A percentile compares a stretch with the other conserved stretches of the same genome.
Evolutionary conservation across 1,284 basidiomycete species (phyloP).

Genomic region (Trichosporon ovoides): DNA sequence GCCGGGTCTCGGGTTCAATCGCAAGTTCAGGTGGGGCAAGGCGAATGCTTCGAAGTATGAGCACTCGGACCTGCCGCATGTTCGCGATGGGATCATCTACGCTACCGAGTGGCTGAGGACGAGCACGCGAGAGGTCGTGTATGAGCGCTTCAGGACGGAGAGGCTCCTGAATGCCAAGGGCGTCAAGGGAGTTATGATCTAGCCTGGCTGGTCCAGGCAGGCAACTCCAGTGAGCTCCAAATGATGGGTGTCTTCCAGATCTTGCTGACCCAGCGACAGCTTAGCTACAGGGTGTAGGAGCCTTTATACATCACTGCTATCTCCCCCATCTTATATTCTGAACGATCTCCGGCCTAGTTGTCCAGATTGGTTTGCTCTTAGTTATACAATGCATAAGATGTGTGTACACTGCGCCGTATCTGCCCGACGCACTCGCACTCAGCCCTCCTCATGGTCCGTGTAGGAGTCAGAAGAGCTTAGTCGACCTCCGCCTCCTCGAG

Average conservation of each 20-base stretch:
- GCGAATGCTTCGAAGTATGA: slow-evolving; percentile 29
- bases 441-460: slow-evolving; percentile 15
- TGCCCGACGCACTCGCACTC: background rate
- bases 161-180: slow-evolving; percentile 23
- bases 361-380: background rate
- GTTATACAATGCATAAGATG: too few relatives aligned
- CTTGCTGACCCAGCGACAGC: too few relatives aligned
- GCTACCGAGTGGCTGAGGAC: slow-evolving; percentile 27
- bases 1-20: slow-evolving; percentile 13
- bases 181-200: background rate
- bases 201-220: background rate
- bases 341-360: too few relatives aligned
- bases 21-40: slow-evolving; percentile 37
- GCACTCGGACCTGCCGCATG: slow-evolving; percentile 30
- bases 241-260: too few relatives aligned
- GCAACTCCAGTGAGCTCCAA: background rate
- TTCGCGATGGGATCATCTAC: slow-evolving; percentile 33
- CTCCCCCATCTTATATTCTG: background rate
- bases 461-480: too few relatives aligned
- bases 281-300: too few relatives aligned
- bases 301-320: background rate
- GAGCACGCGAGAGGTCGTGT: slow-evolving; percentile 39
- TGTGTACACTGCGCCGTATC: too few relatives aligned
- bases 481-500: too few relatives aligned
- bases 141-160: slow-evolving; percentile 44